A percentile compares a stretch with the other conserved stretches of the same genome.
These are phyloP conservation scores for Borovskyia barvae DNA, from an alignment of 208 protist genomes.

Conservation along the genomic window DNA sequence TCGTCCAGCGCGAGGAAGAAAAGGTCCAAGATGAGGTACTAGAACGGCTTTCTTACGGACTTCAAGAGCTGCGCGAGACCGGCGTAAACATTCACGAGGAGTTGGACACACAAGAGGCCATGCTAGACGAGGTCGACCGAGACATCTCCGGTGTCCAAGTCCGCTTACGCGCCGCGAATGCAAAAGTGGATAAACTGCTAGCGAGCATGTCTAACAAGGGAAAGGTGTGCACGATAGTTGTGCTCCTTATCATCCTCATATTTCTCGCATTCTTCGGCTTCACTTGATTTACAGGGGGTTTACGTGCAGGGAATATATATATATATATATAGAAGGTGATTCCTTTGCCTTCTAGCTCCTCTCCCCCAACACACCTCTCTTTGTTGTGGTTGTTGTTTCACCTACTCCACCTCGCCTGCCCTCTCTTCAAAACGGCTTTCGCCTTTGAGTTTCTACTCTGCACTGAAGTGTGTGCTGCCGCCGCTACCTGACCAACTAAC, in stretches of 20 bases:
- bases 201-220: constrained; percentile 77
- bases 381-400: background rate
- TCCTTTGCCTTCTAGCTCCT: constrained; percentile 3
- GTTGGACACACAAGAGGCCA: constrained; percentile 56
- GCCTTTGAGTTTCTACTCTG: background rate
- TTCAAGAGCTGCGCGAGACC: constrained; percentile 76
- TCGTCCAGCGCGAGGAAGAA: constrained; percentile 57
- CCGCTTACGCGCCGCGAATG: constrained; percentile 65
- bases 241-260: constrained; percentile 48
- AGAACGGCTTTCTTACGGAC: constrained; percentile 69
- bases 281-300: background rate
- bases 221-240: constrained; percentile 78
- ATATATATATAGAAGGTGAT: no score
- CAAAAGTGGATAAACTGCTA: constrained; percentile 83
- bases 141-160: constrained; percentile 66
- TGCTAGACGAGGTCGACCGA: constrained; percentile 65
- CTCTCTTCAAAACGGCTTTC: background rate
- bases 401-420: no score
- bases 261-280: constrained; percentile 50
- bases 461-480: no score
- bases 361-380: background rate
- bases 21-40: constrained; percentile 73
- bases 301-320: background rate
- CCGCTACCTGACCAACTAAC: no score
- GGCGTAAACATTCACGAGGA: constrained; percentile 81